Conservation (phyloP, 2,329 filamentous ascomycete species). For the Amesomyces nigricolor region DNA sequence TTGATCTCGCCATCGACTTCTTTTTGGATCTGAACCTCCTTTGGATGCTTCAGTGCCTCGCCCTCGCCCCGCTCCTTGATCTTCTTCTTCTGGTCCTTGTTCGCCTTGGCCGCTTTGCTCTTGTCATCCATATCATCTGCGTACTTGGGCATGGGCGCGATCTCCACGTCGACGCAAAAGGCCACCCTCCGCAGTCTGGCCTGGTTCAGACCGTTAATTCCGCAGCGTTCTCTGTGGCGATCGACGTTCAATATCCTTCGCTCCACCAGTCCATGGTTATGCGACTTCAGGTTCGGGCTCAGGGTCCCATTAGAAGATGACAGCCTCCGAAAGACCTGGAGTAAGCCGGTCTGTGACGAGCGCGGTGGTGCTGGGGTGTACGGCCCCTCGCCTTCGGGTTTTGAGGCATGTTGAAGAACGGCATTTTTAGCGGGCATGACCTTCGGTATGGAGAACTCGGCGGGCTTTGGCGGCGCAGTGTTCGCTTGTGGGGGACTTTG, state of each 20-base stretch:
- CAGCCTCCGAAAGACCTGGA: conserved; percentile 76
- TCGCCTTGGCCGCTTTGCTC: conserved; percentile 36
- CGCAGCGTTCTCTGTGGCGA: conserved; percentile 69
- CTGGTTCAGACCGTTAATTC: conserved; percentile 71
- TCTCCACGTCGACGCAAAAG: conserved; percentile 96
- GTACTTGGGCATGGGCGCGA: conserved; percentile 80
- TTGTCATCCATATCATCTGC: conserved; percentile 49
- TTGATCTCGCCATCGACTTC: conserved; percentile 38
- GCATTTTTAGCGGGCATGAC: conserved; percentile 50
- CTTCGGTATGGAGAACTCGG: conserved; percentile 45
- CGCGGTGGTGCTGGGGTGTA: conserved; percentile 73
- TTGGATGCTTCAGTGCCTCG: conserved; percentile 63
- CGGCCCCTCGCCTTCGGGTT: conserved; percentile 55
- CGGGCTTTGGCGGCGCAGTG: conserved; percentile 33
- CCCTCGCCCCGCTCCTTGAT: conserved; percentile 67
- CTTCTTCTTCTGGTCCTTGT: conserved; percentile 58
- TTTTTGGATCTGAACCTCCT: conserved; percentile 54
- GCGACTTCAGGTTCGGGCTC: conserved; percentile 43
- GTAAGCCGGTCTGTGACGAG: conserved; percentile 61
- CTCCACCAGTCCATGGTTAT: conserved; percentile 67
- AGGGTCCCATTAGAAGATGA: conserved; percentile 58
- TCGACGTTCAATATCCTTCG: conserved; percentile 82
- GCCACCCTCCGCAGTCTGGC: conserved; percentile 81
- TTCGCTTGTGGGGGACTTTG: conserved; percentile 33
- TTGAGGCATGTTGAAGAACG: conserved; percentile 51